Conservation (phyloP, 78 protist genomes). For the Speleostelium caveatum region DNA sequence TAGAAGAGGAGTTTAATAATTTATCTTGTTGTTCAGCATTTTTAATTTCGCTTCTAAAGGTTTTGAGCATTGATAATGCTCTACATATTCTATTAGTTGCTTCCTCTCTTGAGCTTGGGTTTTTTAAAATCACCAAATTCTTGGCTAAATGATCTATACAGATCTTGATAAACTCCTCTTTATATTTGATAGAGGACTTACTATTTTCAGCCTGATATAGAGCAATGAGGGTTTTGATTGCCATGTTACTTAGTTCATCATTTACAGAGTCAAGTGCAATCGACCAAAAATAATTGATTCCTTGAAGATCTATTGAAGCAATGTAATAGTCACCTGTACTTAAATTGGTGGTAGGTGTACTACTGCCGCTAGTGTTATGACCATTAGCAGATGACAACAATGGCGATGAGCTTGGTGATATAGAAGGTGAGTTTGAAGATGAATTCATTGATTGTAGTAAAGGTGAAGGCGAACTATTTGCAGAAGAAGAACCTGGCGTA, state of each 20-base stretch:
- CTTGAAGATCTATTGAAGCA: slow-evolving; percentile 40
- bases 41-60: background rate
- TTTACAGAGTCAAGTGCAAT: slow-evolving; percentile 47
- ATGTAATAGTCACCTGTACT: slow-evolving; percentile 26
- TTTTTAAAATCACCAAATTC: background rate
- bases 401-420: slow-evolving; percentile 53
- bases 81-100: slow-evolving; percentile 33
- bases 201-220: slow-evolving; percentile 40
- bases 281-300: slow-evolving; percentile 56
- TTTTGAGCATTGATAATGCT: slow-evolving; percentile 35
- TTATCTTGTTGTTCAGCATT: background rate
- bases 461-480: too few relatives aligned
- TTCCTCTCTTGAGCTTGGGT: background rate
- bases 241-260: slow-evolving; percentile 22
- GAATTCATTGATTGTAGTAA: background rate
- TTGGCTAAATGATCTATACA: slow-evolving; percentile 39
- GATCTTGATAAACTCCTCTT: slow-evolving; percentile 32
- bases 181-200: slow-evolving; percentile 23
- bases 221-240: slow-evolving; percentile 36
- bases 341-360: background rate
- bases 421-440: slow-evolving; percentile 8
- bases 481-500: too few relatives aligned
- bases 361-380: background rate
- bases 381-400: background rate
- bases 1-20: background rate